Conservation (phyloP, 176 grass and related monocot genomes). For the Elymus sibiricus region DNA sequence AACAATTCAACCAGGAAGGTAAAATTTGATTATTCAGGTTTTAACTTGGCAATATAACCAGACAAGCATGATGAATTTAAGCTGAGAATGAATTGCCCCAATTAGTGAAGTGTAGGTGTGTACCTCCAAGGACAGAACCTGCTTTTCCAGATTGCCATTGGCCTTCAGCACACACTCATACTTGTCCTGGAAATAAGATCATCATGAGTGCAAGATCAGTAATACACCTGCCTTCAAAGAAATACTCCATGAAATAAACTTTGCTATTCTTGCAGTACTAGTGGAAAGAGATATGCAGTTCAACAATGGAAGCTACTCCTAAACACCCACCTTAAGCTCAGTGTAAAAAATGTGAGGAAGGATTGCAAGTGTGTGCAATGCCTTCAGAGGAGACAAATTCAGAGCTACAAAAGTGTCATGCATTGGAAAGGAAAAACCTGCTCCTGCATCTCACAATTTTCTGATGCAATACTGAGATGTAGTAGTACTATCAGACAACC, state of each 20-base stretch:
- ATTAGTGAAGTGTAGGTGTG: neutral
- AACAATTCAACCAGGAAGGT: neutral
- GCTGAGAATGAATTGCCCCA: neutral
- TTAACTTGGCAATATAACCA: neutral
- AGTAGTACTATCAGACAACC: neutral
- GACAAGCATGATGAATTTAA: neutral
- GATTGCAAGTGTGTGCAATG: neutral
- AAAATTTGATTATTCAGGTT: neutral
- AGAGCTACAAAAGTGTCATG: neutral
- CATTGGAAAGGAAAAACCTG: neutral
- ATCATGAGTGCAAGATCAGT: neutral
- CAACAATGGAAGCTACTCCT: neutral
- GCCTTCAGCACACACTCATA: conserved; percentile 37
- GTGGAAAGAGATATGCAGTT: neutral
- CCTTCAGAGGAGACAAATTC: neutral
- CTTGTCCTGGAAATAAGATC: conserved; percentile 32
- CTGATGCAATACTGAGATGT: neutral
- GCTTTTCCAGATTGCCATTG: conserved; percentile 42
- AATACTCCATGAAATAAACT: neutral
- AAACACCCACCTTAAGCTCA: neutral
- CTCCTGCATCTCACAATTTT: neutral
- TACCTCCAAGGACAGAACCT: conserved; percentile 29
- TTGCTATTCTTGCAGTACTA: neutral
- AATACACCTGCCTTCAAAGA: neutral
- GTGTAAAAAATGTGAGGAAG: neutral